Evolutionary conservation across 106 monocot species (phyloP), one percentile per base, ranked within the genome.

Genomic region (Chionographis japonica): DNA sequence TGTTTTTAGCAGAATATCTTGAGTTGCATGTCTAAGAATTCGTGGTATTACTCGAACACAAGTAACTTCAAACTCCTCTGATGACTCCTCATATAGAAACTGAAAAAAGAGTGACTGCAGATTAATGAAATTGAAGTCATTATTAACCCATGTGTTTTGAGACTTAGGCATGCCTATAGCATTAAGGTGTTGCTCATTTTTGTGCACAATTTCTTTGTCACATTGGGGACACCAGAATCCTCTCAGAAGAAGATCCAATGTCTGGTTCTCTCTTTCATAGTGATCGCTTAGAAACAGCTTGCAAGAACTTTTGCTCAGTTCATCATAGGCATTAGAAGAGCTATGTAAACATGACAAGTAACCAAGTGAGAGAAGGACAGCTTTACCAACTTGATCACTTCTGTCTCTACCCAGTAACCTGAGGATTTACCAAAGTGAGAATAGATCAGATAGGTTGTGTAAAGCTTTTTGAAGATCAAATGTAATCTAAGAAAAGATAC

Each of bases 221-320:
- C 97, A 98, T 64, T 53, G 77, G 55, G 89, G 67, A 83, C 97
- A 98, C 61, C 78, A 79, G 71, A 98, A 98, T 20, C 97, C 87
- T 50, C 68, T 73, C 61, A 65, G 74, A 50, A 92, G 81, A 83
- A 91, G 73, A 80, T 92, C 85, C 70, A 83, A 52, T 53, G 90
- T 85, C 37, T 75, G 71, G 15, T 63, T 60, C 43, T 79, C 67
- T 39, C 50, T 72, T 56, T 68, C 78, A 70, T 62, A 50, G 58
- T 65, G 52, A 60, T 79, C 58, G 67, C 41, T 50, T 71, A 85
- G 37, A 60, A 87, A 85, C 43, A 98, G 69, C 51, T 87, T 81
- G 73, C 97, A 90, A 69, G 64, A 55, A 75, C 50, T 68, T 42
- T 67, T 58, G 41, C 80, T 72, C 39, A 42, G 42, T 18, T 60